Evolutionary conservation across 2,329 filamentous ascomycete species (phyloP).

Genomic region (Epichloe sp.): DNA sequence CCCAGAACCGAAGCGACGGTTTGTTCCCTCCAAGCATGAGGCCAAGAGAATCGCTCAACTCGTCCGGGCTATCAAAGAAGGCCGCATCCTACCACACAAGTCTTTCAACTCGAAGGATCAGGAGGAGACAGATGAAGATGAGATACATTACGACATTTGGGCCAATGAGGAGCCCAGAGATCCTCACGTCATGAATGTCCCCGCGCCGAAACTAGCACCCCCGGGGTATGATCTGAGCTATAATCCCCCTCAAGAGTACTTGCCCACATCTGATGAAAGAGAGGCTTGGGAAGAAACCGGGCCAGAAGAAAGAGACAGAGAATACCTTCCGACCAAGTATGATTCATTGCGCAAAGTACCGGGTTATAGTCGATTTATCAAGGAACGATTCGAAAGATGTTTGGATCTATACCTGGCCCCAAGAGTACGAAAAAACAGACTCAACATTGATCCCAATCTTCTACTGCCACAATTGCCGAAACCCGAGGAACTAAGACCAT

Average conservation of each 20-base stretch:
- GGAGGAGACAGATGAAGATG: slow-evolving; percentile 58
- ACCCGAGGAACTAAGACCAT: slow-evolving; percentile 86
- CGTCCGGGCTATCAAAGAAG: slow-evolving; percentile 88
- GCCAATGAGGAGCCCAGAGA: slow-evolving; percentile 75
- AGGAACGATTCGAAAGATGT: slow-evolving; percentile 92
- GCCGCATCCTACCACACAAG: slow-evolving; percentile 83
- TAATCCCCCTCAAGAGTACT: slow-evolving; percentile 87
- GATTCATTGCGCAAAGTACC: slow-evolving; percentile 82
- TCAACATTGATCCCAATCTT: slow-evolving; percentile 93
- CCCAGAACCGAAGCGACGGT: slow-evolving; percentile 89
- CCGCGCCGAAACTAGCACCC: slow-evolving; percentile 88
- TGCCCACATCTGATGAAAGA: slow-evolving; percentile 75
- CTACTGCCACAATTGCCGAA: slow-evolving; percentile 85
- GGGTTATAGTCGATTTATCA: slow-evolving; percentile 78
- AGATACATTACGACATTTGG: slow-evolving; percentile 81
- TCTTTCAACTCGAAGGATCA: slow-evolving; percentile 54
- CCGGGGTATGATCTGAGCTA: slow-evolving; percentile 94
- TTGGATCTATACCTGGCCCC: slow-evolving; percentile 92
- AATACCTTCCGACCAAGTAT: slow-evolving; percentile 74
- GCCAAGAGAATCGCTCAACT: slow-evolving; percentile 95
- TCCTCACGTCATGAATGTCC: slow-evolving; percentile 85
- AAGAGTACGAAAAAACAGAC: slow-evolving; percentile 77
- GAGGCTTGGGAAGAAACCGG: slow-evolving; percentile 76
- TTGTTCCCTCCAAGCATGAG: slow-evolving; percentile 93
- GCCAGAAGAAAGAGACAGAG: slow-evolving; percentile 79